These are phyloP conservation scores for Russula lepida DNA, from an alignment of 768 basidiomycete species.

Conservation along the genomic window DNA sequence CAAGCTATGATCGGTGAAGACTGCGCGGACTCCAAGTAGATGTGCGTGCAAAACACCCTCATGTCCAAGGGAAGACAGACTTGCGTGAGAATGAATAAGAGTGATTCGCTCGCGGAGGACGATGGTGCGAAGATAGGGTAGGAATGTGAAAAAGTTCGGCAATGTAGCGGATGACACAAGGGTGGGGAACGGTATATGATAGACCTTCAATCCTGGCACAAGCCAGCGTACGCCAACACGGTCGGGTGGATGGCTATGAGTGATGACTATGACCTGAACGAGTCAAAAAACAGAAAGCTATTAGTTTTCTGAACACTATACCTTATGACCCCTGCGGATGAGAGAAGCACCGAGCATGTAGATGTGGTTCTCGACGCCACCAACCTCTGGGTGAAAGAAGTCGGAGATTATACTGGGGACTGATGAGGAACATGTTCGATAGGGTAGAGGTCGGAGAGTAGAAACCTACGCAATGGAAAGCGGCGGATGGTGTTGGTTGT, in stretches of 20 bases:
- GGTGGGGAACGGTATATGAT: constrained; percentile 84
- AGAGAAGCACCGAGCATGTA: constrained; percentile 86
- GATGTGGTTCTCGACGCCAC: constrained; percentile 95
- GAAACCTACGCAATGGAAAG: constrained; percentile 12
- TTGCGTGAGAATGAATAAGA: constrained; percentile 87
- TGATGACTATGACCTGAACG: constrained; percentile 82
- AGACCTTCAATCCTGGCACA: constrained; percentile 80
- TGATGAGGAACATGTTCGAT: neutral
- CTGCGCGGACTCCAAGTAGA: constrained; percentile 76
- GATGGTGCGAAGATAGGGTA: constrained; percentile 89
- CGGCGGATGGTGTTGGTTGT: neutral
- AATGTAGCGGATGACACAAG: constrained; percentile 90
- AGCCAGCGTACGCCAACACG: constrained; percentile 89
- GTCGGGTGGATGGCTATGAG: constrained; percentile 81
- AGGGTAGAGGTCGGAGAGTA: neutral
- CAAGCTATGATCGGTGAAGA: constrained; percentile 95
- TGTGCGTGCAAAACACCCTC: constrained; percentile 89
- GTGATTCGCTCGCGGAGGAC: constrained; percentile 79
- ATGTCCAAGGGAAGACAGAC: constrained; percentile 82
- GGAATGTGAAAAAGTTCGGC: constrained; percentile 86
- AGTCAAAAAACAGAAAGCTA: neutral
- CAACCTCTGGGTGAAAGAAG: constrained; percentile 91
- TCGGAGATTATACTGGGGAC: constrained; percentile 81
- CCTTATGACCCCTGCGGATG: constrained; percentile 78
- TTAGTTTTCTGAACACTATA: too few relatives aligned